Base-by-base conservation (phyloP, 2,329 filamentous ascomycete species). In the Stromatinia cepivora region DNA sequence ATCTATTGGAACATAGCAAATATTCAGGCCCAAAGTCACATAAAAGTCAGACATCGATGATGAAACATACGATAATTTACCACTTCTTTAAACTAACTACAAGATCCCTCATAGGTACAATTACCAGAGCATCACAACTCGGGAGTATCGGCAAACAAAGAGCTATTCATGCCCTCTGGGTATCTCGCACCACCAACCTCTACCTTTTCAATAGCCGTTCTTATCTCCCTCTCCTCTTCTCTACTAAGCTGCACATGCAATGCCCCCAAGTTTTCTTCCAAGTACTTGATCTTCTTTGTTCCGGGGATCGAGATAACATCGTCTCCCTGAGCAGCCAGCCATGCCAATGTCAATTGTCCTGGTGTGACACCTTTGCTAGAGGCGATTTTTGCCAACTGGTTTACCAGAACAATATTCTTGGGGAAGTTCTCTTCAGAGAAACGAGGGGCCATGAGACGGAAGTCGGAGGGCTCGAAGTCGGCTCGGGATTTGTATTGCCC, bases 271-370 rank as follows among this genome's bases (percentile, higher is more conserved):
- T 77, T 77, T 58, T 76, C 74, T 54, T 83, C 79, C 54, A 85
- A 70, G 53, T 82, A 80, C 31, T 79, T 77, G 22, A 82, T 72
- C 31, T 80, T 81, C 70, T 84, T 86, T 0, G 84, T 86, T 10
- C 85, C 85, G 0, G 85, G 85, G 69, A 86, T 86, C 0, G 85
- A 84, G 73, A 83, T 83, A 65, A 86, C 80, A 73, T 86, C 83
- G 13, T 82, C 80, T 0, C 83, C 83, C 70, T 86, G 84, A 2
- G 80, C 81, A 73, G 86, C 72, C 72, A 87, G 72, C 84, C 85
- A 87, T 20, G 75, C 83, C 57, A 87, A 78, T 10, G 85, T 83
- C 36, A 89, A 73, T 74, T 88, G 81, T 15, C 79, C 79, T 0
- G 83, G 70, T 0, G 85, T 85, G 57, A 79, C 78, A 4, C 80